A percentile compares a stretch with the other conserved stretches of the same genome.
These are phyloP conservation scores for Elongisporangium anandrum DNA, from an alignment of 352 stramenopile genomes.

Conservation along the genomic window DNA sequence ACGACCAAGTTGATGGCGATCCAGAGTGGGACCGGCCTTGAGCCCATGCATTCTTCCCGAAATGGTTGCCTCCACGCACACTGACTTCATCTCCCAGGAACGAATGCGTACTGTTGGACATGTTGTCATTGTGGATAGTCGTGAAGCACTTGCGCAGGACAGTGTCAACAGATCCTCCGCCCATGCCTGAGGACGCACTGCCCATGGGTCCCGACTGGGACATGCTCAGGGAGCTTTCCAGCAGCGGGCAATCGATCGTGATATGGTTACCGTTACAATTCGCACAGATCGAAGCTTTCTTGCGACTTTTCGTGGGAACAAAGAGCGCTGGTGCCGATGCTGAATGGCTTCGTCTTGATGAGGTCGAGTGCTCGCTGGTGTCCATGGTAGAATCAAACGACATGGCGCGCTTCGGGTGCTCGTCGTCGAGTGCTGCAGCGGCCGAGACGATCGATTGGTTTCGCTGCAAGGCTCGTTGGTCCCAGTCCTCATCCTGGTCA, in stretches of 20 bases:
- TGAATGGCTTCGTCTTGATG: conserved; percentile 7
- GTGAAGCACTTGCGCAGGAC: conserved; percentile 85
- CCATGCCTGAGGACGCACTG: neutral
- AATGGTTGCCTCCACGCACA: conserved; percentile 59
- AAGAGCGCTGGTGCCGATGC: conserved; percentile 8
- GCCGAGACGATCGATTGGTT: conserved; percentile 40
- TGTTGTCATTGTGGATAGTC: conserved; percentile 82
- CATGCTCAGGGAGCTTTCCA: conserved; percentile 40
- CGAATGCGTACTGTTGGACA: conserved; percentile 78
- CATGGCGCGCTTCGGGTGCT: conserved; percentile 5
- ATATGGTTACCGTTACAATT: conserved; percentile 84
- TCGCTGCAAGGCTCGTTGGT: conserved; percentile 11
- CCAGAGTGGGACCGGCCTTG: neutral
- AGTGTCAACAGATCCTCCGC: conserved; percentile 43
- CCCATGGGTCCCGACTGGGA: conserved; percentile 2
- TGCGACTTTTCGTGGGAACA: conserved; percentile 45
- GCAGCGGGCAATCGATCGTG: conserved; percentile 66
- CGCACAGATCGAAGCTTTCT: conserved; percentile 60
- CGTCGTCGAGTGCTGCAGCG: conserved; percentile 39
- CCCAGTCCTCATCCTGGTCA: conserved; percentile 22
- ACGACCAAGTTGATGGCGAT: conserved; percentile 28
- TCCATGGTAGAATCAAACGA: neutral
- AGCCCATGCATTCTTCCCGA: conserved; percentile 19
- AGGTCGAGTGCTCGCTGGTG: conserved; percentile 1
- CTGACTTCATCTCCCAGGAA: conserved; percentile 86